Base-by-base conservation (phyloP, 441 rosid genomes). In the Theobroma grandiflorum region DNA sequence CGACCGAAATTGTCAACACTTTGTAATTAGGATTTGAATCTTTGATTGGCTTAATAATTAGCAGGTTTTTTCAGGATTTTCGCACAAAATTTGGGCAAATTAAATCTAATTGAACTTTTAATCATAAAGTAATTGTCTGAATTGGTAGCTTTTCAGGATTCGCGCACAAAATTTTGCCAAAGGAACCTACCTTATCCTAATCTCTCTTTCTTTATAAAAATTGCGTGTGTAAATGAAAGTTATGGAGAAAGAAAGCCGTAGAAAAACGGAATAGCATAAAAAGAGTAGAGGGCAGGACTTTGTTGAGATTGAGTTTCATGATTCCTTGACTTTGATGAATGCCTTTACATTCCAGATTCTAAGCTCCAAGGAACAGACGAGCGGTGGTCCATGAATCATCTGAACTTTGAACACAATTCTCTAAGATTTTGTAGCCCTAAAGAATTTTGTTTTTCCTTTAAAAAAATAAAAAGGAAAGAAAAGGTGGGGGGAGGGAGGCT, bases 61-160 rank as follows among this genome's bases (percentile, higher is more conserved):
- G 11, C 40, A 16, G 4, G 15, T 50, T 31, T 26, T 68, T 43
- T 43, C 73, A 22, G 20, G 35, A 22, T 45, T 68, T 3, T 11
- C 3, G 55, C 53, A 68, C 2, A 22, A 68, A 1, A 68, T 45
- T 2, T 22, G 22, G 10, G 50, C n/a, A 42, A 45, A 58, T 20
- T 9, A 40, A 40, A 31, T 7, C 35, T 49, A 31, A 49, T 70
- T 47, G 26, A 49, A 49, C 42, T 49, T 53, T 58, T 57, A 57
- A 52, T 4, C 57, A 2, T 16, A 55, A 14, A 26, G 31, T 26
- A 26, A 26, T 26, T 26, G 31, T 69, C 47, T 69, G 57, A 69
- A 26, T 70, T 26, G 47, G 58, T 31, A 15, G 74, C 59, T 49
- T 70, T 49, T 70, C 38, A 14, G 47, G 74, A 70, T 70, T 70